Conservation (phyloP, 1,284 basidiomycete species). For the Pseudozyma hubeiensis region DNA sequence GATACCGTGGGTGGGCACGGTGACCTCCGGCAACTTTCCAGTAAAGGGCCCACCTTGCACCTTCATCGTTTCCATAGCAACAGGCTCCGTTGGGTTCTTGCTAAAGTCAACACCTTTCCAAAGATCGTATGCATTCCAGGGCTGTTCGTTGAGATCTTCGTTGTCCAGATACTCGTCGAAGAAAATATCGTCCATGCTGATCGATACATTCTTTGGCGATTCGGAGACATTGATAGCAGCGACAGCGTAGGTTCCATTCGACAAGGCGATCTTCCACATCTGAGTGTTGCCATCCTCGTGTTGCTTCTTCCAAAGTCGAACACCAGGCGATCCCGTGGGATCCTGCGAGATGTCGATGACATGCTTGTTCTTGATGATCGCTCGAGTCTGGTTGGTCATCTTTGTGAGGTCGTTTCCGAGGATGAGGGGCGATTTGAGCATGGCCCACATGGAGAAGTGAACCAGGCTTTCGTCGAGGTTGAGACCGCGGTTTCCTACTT, state of each 20-base stretch:
- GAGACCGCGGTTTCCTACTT: conserved; percentile 48
- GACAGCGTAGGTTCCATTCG: conserved; percentile 47
- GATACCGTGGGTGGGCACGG: conserved; percentile 24
- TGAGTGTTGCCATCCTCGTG: conserved; percentile 33
- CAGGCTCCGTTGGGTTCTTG: conserved; percentile 12
- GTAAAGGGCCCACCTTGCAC: conserved; percentile 12
- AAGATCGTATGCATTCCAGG: conserved; percentile 34
- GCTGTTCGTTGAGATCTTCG: conserved; percentile 11
- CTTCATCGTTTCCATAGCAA: conserved; percentile 16
- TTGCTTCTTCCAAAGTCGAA: conserved; percentile 40
- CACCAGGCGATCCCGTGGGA: conserved; percentile 48
- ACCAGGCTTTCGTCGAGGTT: conserved; percentile 49
- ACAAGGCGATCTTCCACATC: conserved; percentile 40
- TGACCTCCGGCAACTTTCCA: conserved; percentile 16
- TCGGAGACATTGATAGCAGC: conserved; percentile 42
- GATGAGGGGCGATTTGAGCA: conserved; percentile 65
- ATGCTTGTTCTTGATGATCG: conserved; percentile 63
- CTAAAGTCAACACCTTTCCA: conserved; percentile 34
- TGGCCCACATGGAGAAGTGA: conserved; percentile 65
- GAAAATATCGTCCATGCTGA: conserved; percentile 28
- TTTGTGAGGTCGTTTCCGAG: conserved; percentile 64
- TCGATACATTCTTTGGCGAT: conserved; percentile 26
- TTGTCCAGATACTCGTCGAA: conserved; percentile 35
- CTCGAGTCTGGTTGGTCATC: conserved; percentile 44
- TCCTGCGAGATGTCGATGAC: conserved; percentile 62